Conservation (phyloP, 305 asterid species). For the Stenogyne calaminthoides region DNA sequence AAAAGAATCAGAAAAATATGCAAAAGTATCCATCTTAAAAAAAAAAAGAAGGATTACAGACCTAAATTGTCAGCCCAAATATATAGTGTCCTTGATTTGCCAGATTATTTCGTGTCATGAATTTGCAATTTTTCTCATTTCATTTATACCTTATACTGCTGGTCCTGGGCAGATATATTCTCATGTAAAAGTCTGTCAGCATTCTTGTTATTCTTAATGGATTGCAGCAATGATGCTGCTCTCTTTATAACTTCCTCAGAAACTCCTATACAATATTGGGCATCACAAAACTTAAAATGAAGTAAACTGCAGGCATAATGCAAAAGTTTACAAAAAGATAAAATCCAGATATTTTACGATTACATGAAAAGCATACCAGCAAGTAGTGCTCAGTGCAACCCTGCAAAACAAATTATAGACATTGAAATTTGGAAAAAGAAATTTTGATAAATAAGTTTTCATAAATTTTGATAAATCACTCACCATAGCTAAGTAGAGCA, state of each 20-base stretch:
- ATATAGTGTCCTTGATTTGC: background rate
- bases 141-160: conserved; percentile 65
- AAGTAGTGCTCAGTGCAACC: conserved; percentile 91
- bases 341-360: conserved; percentile 15
- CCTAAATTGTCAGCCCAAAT: background rate
- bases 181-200: conserved; percentile 59
- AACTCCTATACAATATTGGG: conserved; percentile 54
- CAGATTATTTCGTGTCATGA: background rate
- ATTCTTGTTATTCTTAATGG: conserved; percentile 49
- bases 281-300: conserved; percentile 9
- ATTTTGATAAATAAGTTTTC: background rate
- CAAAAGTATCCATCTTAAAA: background rate
- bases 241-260: conserved; percentile 69
- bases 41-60: too few species aligned
- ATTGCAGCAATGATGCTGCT: conserved; percentile 63
- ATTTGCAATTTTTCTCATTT: background rate
- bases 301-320: conserved; percentile 4
- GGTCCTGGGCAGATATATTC: conserved; percentile 63
- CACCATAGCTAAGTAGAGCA: conserved; percentile 93
- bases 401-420: conserved; percentile 54
- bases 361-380: conserved; percentile 61
- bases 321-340: conserved; percentile 8
- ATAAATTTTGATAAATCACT: conserved; percentile 25
- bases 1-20: background rate
- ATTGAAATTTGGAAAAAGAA: conserved; percentile 25